Base-by-base conservation (phyloP, 768 basidiomycete species). In the Termitomyces sp. region DNA sequence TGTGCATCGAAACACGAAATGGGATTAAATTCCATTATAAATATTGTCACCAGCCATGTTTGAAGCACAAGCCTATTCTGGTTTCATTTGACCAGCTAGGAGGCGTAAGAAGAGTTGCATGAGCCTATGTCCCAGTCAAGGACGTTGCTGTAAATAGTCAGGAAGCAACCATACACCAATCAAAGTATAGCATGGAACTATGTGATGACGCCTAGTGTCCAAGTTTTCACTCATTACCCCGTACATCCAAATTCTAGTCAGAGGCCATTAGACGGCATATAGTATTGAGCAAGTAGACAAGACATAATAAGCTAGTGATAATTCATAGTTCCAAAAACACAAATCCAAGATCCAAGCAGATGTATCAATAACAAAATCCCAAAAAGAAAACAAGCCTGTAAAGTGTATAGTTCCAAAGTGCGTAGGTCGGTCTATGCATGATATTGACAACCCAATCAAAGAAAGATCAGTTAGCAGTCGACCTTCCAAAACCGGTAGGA, bases 401-500 rank as follows among this genome's bases (percentile, higher is more conserved):
- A 25, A 12, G 12, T 29, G 12, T 36, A 37, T 20, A 37, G 29
- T 57, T 47, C 36, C 34, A 25, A 15, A 47, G 36, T 45, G n/a
- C 15, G 34, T 32, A 15, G 1, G 25, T 9, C 12, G 15, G 36
- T 37, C 32, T 20, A 36, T 55, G 32, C 17, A 36, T 20, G 15
- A 47, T 20, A 48, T 48, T 29, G 29, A 36, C n/a, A 37, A 11
- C n/a, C 46, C 34, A 38, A 48, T 25, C 7, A 55, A 3, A 37
- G 42, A 34, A 17, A 47, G 7, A 7, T 29, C 37, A 58, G 29
- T 32, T n/a, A 5, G 58, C 38, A 25, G 57, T 36, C 12, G 42
- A 17, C 56, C 62, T 66, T 32, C 70, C 71, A 50, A 72, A 68
- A 3, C 61, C 66, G 12, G 62, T 70, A 32, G 69, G 69, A 43